phyloP scores from a whole-genome alignment of 2,329 filamentous ascomycete species.

The Monilinia fructicola region DNA sequence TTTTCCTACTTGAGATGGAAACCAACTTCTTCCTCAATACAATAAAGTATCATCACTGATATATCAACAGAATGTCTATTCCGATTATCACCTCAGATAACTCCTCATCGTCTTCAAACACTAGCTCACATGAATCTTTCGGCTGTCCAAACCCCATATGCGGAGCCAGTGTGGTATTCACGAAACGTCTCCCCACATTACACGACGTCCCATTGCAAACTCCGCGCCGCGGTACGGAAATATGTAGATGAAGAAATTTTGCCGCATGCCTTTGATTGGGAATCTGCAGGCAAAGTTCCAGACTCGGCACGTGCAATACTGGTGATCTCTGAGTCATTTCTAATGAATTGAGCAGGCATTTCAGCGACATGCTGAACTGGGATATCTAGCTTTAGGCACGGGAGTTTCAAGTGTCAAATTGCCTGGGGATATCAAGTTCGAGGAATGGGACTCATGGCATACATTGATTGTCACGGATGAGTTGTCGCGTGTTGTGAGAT shows the following conservation, averaged over 20 bases:
- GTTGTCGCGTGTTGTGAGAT: constrained; percentile 47
- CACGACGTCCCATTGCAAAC: constrained; percentile 57
- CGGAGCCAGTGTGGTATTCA: constrained; percentile 41
- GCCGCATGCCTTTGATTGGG: constrained; percentile 63
- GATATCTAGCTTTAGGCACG: constrained; percentile 41
- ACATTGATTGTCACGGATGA: constrained; percentile 57
- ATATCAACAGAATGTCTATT: not conserved
- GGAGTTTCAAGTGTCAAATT: constrained; percentile 44
- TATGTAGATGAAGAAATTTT: constrained; percentile 60
- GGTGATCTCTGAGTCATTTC: not conserved
- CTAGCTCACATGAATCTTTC: constrained; percentile 27
- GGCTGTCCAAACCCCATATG: constrained; percentile 37
- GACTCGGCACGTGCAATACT: constrained; percentile 41
- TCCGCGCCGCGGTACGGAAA: constrained; percentile 55
- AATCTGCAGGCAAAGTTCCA: constrained; percentile 55
- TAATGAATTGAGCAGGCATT: constrained; percentile 30
- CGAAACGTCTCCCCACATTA: constrained; percentile 55
- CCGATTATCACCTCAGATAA: not conserved
- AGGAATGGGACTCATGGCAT: constrained; percentile 58
- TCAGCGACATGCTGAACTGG: constrained; percentile 38
- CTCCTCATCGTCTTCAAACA: not conserved
- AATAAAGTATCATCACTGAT: too few relatives aligned
- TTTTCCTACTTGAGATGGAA: too few relatives aligned
- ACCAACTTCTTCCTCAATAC: not conserved
- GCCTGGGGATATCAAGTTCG: constrained; percentile 48